Evolutionary conservation across 2,329 filamentous ascomycete species (phyloP).

Genomic region (Neurospora crassa): DNA sequence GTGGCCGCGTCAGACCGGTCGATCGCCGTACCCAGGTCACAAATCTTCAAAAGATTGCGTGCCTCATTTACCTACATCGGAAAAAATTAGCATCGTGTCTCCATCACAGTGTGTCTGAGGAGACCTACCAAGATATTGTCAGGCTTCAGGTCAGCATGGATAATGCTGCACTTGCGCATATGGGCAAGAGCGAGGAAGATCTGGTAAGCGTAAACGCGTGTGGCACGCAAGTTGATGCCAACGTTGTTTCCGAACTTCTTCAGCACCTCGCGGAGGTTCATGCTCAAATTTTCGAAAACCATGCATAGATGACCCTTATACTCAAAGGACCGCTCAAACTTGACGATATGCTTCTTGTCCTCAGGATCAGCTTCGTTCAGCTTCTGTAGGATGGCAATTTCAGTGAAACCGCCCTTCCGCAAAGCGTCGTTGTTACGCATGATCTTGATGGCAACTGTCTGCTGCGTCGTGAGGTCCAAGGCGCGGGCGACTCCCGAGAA

Average conservation of each 20-base stretch:
- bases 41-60: conserved; percentile 82
- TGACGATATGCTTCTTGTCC: conserved; percentile 85
- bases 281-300: conserved; percentile 88
- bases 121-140: conserved; percentile 81
- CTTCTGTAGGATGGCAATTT: conserved; percentile 86
- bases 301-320: conserved; percentile 94
- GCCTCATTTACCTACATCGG: conserved; percentile 60
- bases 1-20: conserved; percentile 68
- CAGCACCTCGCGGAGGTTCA: conserved; percentile 87
- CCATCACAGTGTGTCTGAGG: neutral
- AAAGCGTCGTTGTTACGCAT: conserved; percentile 94
- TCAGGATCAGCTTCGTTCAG: conserved; percentile 78
- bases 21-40: conserved; percentile 92
- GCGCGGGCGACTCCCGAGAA: conserved; percentile 95
- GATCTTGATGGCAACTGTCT: conserved; percentile 90
- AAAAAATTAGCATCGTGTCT: conserved; percentile 9
- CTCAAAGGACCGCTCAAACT: conserved; percentile 79
- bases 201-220: conserved; percentile 83
- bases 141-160: conserved; percentile 94
- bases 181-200: conserved; percentile 85
- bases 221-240: conserved; percentile 81
- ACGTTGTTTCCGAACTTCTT: conserved; percentile 95
- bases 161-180: conserved; percentile 82
- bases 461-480: conserved; percentile 62
- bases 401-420: conserved; percentile 83